These are phyloP conservation scores for Pythium oligandrum DNA, from an alignment of 352 stramenopile species.

Conservation along the genomic window DNA sequence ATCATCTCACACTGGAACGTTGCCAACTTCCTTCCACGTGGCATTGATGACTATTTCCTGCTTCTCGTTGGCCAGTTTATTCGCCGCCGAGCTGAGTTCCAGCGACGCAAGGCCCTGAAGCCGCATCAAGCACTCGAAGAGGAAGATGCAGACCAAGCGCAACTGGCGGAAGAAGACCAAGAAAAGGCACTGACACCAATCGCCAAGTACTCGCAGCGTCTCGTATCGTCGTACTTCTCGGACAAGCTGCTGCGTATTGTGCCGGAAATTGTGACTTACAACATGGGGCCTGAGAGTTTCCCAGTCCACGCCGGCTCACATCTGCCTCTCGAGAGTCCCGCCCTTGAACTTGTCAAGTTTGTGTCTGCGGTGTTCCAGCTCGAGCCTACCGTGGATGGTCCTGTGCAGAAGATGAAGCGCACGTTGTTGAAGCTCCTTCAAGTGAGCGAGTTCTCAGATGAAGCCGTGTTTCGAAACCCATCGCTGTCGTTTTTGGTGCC, in stretches of 20 bases:
- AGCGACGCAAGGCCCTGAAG: constrained; percentile 25
- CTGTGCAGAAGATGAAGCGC: constrained; percentile 90
- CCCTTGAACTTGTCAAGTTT: constrained; percentile 98
- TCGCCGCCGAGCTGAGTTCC: constrained; percentile 61
- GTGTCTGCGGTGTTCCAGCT: constrained; percentile 91
- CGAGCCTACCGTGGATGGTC: constrained; percentile 87
- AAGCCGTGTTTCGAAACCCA: constrained; percentile 92
- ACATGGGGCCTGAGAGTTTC: constrained; percentile 66
- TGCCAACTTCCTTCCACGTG: constrained; percentile 75
- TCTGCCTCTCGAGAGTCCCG: constrained; percentile 74
- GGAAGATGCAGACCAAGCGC: constrained; percentile 22
- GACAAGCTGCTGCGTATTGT: constrained; percentile 77
- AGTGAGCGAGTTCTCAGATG: constrained; percentile 68
- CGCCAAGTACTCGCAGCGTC: constrained; percentile 62
- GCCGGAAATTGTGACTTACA: constrained; percentile 68
- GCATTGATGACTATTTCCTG: constrained; percentile 85
- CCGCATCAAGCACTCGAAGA: constrained; percentile 19
- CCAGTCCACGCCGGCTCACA: constrained; percentile 84
- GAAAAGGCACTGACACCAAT: constrained; percentile 48
- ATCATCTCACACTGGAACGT: constrained; percentile 90
- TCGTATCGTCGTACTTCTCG: constrained; percentile 70
- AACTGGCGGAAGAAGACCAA: constrained; percentile 22
- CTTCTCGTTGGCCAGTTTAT: constrained; percentile 89
- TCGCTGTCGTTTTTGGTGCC: constrained; percentile 94
- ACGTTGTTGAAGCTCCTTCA: constrained; percentile 86